Percentiles rank a stretch among this genome's conserved stretches.
These are phyloP conservation scores for Debaryomycetaceae sp. DNA, from an alignment of 1,139 yeast species.

Conservation along the genomic window DNA sequence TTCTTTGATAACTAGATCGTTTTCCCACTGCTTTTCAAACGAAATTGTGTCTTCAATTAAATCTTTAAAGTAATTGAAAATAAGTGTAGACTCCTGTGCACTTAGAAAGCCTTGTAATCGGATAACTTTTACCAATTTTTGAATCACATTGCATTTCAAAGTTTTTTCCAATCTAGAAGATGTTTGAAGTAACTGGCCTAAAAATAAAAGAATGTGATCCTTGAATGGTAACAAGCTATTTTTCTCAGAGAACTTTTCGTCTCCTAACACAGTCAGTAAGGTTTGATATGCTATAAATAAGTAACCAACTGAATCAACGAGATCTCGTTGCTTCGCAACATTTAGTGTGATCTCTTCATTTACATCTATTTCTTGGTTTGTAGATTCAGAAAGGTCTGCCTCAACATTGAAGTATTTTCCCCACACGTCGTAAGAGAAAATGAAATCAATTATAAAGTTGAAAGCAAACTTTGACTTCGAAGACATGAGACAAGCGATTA, in stretches of 20 bases:
- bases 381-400: constrained; percentile 6
- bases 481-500: constrained; percentile 57
- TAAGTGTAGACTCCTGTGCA: constrained; percentile 53
- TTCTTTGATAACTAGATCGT: constrained; percentile 30
- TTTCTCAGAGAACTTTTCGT: constrained; percentile 7
- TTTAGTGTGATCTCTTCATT: constrained; percentile 35
- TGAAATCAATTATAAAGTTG: constrained; percentile 38
- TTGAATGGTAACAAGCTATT: constrained; percentile 34
- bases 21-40: constrained; percentile 32
- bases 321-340: constrained; percentile 54
- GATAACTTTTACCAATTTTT: constrained; percentile 57
- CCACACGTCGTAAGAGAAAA: constrained; percentile 33
- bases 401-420: constrained; percentile 33
- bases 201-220: constrained; percentile 62
- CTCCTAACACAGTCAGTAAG: constrained; percentile 19
- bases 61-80: constrained; percentile 67
- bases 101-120: constrained; percentile 44
- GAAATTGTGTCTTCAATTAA: constrained; percentile 40
- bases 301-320: constrained; percentile 58
- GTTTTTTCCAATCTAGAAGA: constrained; percentile 66
- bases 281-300: constrained; percentile 36
- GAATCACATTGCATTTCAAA: constrained; percentile 62
- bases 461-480: constrained; percentile 34
- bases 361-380: constrained; percentile 12
- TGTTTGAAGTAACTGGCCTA: constrained; percentile 65